Conservation (phyloP, 257 asterid genomes). For the Lantana camara region DNA sequence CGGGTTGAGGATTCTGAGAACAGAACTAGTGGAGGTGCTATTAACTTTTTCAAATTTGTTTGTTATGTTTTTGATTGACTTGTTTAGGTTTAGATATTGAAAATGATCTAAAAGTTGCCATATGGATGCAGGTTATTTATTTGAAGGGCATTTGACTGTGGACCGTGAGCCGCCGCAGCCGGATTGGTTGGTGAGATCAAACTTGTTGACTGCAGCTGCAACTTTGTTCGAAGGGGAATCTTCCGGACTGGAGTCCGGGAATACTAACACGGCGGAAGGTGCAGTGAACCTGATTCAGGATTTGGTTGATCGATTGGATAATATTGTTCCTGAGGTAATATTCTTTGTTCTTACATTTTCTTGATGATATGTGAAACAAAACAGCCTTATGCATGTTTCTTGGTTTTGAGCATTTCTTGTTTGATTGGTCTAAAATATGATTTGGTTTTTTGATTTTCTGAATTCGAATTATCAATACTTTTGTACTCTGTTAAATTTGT, state of each 20-base stretch:
- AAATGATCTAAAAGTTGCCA: constrained; percentile 8
- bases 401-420: not conserved
- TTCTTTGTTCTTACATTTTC: constrained; percentile 1
- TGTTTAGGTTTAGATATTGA: not conserved
- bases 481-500: no score
- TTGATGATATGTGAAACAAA: not conserved
- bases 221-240: constrained; percentile 67
- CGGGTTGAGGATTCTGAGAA: constrained; percentile 44
- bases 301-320: constrained; percentile 58
- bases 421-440: not conserved
- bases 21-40: constrained; percentile 61
- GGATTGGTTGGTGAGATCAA: constrained; percentile 72
- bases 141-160: constrained; percentile 97
- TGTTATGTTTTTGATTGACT: not conserved
- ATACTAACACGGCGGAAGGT: constrained; percentile 40
- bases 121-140: constrained; percentile 68
- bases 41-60: not conserved
- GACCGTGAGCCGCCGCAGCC: constrained; percentile 97
- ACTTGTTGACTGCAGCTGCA: constrained; percentile 72
- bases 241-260: constrained; percentile 49
- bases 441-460: no score
- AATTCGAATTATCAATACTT: no score
- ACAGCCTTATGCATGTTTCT: not conserved
- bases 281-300: constrained; percentile 49
- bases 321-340: constrained; percentile 77